Base-by-base conservation (phyloP, 1,139 yeast genomes). In the Trichomonascaceae sp. region DNA sequence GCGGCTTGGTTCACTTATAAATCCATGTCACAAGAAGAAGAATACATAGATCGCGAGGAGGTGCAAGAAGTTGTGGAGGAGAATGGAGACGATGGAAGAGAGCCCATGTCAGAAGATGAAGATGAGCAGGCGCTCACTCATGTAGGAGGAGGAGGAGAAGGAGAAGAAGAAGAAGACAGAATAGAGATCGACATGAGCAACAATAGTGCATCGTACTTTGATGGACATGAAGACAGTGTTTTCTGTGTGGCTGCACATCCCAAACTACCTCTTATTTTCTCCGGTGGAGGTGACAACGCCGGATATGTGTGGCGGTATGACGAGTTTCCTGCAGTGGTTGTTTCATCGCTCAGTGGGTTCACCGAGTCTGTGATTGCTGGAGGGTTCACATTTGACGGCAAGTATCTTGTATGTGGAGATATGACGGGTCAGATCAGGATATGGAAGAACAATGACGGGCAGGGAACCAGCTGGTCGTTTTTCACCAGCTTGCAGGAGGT, bases 241-340 rank as follows among this genome's bases (percentile, higher is more conserved):
- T 89, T 81, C 57, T 67, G 80, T 16, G 67, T 89, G 13, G 72
- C 79, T 37, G 62, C 74, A 15, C 96, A 85, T 53, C 97, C 96
- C 28, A 66, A 67, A 13, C 64, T 84, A 41, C 95, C 95, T 15
- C 70, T 82, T 38, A 81, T 76, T 4, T 72, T 80, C 14, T 77
- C 93, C 13, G 96, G 96, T 31, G 97, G 96, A 33, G 85, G 80
- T 39, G 99, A 89, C 56, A 78, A 89, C 53, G 65, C 73, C 26
- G 96, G 89, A 1, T 82, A 74, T 56, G 54, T 89, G 47, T 89
- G 97, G 97, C 82, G 95, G 4, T 77, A 93, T 2, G 92, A 84
- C 54, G 66, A 80, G 2, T 76, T 73, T 43, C 93, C 93, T 26
- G 85, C 94, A 5, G 71, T 77, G 43, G 65, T 78, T 42, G 87